Percentiles rank a stretch among this genome's conserved stretches.
Conservation (phyloP, 1,139 yeast species). For the Kodamaea fungicola region DNA sequence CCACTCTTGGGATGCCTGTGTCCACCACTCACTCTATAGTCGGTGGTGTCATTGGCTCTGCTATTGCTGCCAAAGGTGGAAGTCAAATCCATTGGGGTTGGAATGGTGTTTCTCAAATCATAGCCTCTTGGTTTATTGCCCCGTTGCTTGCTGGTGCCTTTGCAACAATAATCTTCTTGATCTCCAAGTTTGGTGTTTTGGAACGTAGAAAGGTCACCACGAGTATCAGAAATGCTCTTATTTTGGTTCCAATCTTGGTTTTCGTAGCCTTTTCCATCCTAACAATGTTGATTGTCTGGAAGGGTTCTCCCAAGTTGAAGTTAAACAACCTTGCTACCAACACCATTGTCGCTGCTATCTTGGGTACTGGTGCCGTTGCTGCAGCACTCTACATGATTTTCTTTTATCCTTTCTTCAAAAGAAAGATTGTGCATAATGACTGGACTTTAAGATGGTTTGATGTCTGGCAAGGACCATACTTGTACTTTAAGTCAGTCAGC, state of each 20-base stretch:
- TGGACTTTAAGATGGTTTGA: constrained; percentile 67
- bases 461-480: constrained; percentile 54
- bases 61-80: constrained; percentile 68
- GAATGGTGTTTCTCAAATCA: constrained; percentile 67
- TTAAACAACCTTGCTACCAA: constrained; percentile 49
- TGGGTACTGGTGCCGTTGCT: constrained; percentile 64
- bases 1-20: constrained; percentile 68
- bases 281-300: constrained; percentile 63
- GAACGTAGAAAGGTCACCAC: constrained; percentile 48
- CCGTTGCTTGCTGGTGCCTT: constrained; percentile 69
- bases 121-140: constrained; percentile 81
- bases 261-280: constrained; percentile 59
- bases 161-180: constrained; percentile 55
- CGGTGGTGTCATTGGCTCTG: constrained; percentile 74
- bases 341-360: constrained; percentile 52
- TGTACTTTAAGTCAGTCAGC: constrained; percentile 53
- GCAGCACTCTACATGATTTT: constrained; percentile 48
- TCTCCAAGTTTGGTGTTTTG: constrained; percentile 58
- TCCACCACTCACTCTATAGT: constrained; percentile 79
- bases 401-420: constrained; percentile 60
- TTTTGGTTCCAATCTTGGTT: constrained; percentile 59
- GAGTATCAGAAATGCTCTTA: constrained; percentile 52
- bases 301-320: constrained; percentile 67
- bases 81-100: constrained; percentile 68
- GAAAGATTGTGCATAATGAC: constrained; percentile 60